phyloP scores from a whole-genome alignment of 371 early-diverging fungal genomes.

The Dichotomocladium elegans region DNA sequence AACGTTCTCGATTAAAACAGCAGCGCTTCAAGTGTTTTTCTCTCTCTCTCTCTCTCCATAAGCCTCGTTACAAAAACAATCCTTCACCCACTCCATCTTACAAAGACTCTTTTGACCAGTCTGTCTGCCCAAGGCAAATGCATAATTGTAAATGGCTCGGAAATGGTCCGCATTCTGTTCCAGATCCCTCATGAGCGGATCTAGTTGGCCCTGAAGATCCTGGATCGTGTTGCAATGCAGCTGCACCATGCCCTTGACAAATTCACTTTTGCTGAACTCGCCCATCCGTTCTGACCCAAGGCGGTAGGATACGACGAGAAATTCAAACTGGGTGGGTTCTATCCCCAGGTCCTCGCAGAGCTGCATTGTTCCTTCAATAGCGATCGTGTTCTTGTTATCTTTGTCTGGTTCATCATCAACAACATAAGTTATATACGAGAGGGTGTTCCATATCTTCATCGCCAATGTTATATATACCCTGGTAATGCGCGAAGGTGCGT shows the following conservation, averaged over 20 bases:
- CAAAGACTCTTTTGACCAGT: constrained; percentile 76
- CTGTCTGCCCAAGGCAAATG: constrained; percentile 68
- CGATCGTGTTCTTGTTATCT: constrained; percentile 63
- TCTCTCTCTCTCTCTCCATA: background rate
- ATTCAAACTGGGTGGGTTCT: constrained; percentile 75
- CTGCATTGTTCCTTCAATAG: constrained; percentile 72
- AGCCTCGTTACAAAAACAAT: background rate
- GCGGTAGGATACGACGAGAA: constrained; percentile 69
- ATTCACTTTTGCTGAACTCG: constrained; percentile 65
- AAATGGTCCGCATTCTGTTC: constrained; percentile 54
- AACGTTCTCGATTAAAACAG: background rate
- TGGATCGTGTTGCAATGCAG: constrained; percentile 65
- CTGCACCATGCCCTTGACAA: constrained; percentile 65
- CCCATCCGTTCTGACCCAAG: constrained; percentile 74
- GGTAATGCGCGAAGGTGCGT: constrained; percentile 65
- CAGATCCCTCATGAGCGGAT: constrained; percentile 32
- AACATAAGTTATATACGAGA: too few species aligned
- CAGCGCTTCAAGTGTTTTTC: background rate
- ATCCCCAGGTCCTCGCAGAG: constrained; percentile 70
- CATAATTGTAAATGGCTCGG: constrained; percentile 73
- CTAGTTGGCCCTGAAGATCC: constrained; percentile 53
- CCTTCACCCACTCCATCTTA: too few species aligned
- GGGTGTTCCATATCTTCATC: background rate
- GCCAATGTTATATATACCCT: constrained; percentile 13
- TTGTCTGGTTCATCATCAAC: constrained; percentile 29